Conservation (phyloP, 306 rosid genomes). For the Rosa persica region DNA sequence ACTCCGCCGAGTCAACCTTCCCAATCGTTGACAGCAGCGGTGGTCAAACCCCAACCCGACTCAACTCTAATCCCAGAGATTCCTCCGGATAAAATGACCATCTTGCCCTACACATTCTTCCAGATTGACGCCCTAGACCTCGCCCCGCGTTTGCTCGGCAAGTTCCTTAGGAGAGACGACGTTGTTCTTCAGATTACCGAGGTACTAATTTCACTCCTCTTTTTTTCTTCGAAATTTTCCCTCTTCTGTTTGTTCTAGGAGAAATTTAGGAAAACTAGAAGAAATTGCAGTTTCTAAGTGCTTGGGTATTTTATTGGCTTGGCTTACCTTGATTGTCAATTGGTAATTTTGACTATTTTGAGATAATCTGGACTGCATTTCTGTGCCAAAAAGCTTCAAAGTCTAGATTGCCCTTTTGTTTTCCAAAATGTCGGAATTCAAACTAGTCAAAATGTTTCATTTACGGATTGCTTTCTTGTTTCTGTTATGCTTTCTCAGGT, state of each 20-base stretch:
- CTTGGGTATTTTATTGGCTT: too few species aligned
- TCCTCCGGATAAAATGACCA: constrained; percentile 29
- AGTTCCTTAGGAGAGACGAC: constrained; percentile 69
- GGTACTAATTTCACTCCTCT: constrained; percentile 33
- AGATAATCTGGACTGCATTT: neutral
- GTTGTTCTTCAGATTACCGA: constrained; percentile 91
- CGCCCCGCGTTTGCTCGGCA: constrained; percentile 87
- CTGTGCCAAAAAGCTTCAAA: neutral
- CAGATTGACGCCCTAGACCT: constrained; percentile 77
- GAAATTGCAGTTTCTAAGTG: neutral
- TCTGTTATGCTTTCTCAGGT: constrained; percentile 43
- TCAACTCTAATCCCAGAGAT: constrained; percentile 11
- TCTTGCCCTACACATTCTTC: constrained; percentile 55
- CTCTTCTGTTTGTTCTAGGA: too few species aligned
- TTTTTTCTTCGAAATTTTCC: neutral
- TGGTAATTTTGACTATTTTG: neutral
- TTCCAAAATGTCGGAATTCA: neutral
- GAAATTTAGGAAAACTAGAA: neutral
- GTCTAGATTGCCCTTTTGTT: neutral
- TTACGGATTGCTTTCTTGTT: neutral
- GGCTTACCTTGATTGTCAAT: too few species aligned
- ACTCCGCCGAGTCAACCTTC: constrained; percentile 29
- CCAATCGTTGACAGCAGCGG: constrained; percentile 21
- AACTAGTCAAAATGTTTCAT: neutral
- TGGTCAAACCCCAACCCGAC: constrained; percentile 22